Percentiles rank a stretch among this genome's conserved stretches.
Conservation (phyloP, 148 eudicot genomes). For the Silene latifolia region DNA sequence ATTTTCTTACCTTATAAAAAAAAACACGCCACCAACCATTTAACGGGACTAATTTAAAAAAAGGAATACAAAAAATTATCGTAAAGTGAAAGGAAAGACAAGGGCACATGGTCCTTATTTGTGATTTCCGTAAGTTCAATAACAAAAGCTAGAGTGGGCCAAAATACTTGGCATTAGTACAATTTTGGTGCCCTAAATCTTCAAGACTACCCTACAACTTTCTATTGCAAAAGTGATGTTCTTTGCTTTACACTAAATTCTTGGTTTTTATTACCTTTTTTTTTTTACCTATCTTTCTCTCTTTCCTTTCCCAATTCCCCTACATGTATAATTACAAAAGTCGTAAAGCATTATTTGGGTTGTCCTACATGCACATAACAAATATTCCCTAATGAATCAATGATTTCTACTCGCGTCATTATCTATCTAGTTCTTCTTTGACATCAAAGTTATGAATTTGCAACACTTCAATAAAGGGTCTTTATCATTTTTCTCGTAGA, state of each 20-base stretch:
- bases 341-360: conserved; percentile 3
- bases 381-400: not conserved
- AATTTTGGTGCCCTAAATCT: conserved; percentile 14
- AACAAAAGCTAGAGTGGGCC: not conserved
- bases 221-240: not conserved
- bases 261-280: not conserved
- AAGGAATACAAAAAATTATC: no score
- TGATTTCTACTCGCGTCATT: not conserved
- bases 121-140: not conserved
- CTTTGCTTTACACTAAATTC: conserved; percentile 4
- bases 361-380: not conserved
- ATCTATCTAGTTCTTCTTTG: not conserved
- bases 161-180: conserved; percentile 3
- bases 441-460: conserved; percentile 1
- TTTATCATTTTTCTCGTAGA: not conserved
- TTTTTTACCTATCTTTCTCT: not conserved
- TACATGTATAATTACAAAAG: conserved; percentile 5
- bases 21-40: no score
- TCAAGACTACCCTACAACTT: conserved; percentile 9
- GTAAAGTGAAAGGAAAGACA: conserved; percentile 4
- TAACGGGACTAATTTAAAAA: no score
- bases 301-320: not conserved
- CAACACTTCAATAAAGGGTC: conserved; percentile 6
- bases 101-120: conserved; percentile 15
- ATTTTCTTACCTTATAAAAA: no score